Evolutionary conservation across 1,284 basidiomycete genomes (phyloP).

Genomic region (Leccinum variabile): DNA sequence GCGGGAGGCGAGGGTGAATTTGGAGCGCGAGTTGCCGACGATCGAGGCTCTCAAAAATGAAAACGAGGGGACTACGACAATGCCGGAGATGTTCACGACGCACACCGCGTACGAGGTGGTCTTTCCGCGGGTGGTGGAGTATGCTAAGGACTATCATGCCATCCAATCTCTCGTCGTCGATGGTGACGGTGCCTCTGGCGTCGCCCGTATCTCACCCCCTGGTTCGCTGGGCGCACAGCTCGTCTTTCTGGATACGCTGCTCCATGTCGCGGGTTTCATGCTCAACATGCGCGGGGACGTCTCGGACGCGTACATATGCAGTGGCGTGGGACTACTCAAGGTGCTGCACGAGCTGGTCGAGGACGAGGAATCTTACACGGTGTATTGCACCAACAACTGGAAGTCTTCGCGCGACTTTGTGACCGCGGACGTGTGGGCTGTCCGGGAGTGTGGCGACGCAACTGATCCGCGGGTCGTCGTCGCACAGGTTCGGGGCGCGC

Average conservation of each 20-base stretch:
- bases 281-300: constrained; percentile 53
- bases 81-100: not conserved
- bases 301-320: constrained; percentile 64
- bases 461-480: constrained; percentile 41
- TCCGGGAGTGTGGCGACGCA: constrained; percentile 34
- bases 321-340: constrained; percentile 48
- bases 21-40: constrained; percentile 39
- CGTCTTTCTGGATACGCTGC: constrained; percentile 64
- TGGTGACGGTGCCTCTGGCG: constrained; percentile 50
- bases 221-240: constrained; percentile 46
- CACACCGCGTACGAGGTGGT: not conserved
- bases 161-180: constrained; percentile 55
- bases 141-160: constrained; percentile 56
- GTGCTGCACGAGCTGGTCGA: constrained; percentile 45
- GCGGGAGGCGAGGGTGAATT: constrained; percentile 38
- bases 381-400: constrained; percentile 52
- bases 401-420: constrained; percentile 44
- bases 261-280: constrained; percentile 69
- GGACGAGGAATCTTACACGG: constrained; percentile 42
- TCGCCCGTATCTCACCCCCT: constrained; percentile 49
- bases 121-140: constrained; percentile 69
- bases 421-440: constrained; percentile 51
- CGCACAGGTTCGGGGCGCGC: constrained; percentile 53
- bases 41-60: constrained; percentile 34
- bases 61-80: not conserved